phyloP scores from a whole-genome alignment of 2,329 filamentous ascomycete species.

The Aspergillus sp. region DNA sequence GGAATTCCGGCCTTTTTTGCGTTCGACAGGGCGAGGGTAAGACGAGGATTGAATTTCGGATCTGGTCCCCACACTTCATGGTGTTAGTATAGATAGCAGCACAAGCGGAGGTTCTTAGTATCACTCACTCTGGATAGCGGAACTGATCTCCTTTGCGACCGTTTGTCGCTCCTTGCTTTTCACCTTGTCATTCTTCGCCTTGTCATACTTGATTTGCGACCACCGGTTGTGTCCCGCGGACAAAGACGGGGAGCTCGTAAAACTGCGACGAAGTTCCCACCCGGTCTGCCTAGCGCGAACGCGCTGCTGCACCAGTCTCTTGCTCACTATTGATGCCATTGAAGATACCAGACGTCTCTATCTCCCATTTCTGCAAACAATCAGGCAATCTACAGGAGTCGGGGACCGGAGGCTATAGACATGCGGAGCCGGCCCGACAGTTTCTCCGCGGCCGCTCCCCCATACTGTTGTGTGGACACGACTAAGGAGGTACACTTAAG shows the following conservation, averaged over 20 bases:
- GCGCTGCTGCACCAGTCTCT: slow-evolving; percentile 19
- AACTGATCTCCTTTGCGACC: slow-evolving; percentile 71
- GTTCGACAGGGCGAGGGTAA: slow-evolving; percentile 69
- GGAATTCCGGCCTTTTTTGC: slow-evolving; percentile 87
- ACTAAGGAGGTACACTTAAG: slow-evolving; percentile 14
- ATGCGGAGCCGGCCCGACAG: slow-evolving; percentile 27
- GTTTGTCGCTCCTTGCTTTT: slow-evolving; percentile 70
- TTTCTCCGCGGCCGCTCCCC: slow-evolving; percentile 29
- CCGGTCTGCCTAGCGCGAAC: slow-evolving; percentile 10
- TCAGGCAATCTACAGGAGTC: too few species aligned
- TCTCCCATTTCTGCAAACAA: too few species aligned
- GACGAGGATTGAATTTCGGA: slow-evolving; percentile 69
- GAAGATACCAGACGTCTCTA: too few species aligned
- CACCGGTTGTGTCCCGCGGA: slow-evolving; percentile 83
- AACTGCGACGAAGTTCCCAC: slow-evolving; percentile 41
- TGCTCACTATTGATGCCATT: slow-evolving; percentile 29
- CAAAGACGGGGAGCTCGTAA: slow-evolving; percentile 47
- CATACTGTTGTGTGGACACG: slow-evolving; percentile 19
- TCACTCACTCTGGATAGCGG: slow-evolving; percentile 69
- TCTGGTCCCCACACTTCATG: slow-evolving; percentile 70
- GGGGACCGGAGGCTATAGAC: not conserved
- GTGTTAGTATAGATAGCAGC: slow-evolving; percentile 11
- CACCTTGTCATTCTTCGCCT: slow-evolving; percentile 74
- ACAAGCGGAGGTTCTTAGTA: not conserved
- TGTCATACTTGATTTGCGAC: slow-evolving; percentile 95